Percentiles rank a stretch among this genome's conserved stretches.
These are phyloP conservation scores for Ogataea philodendri DNA, from an alignment of 805 yeast genomes.

Conservation along the genomic window DNA sequence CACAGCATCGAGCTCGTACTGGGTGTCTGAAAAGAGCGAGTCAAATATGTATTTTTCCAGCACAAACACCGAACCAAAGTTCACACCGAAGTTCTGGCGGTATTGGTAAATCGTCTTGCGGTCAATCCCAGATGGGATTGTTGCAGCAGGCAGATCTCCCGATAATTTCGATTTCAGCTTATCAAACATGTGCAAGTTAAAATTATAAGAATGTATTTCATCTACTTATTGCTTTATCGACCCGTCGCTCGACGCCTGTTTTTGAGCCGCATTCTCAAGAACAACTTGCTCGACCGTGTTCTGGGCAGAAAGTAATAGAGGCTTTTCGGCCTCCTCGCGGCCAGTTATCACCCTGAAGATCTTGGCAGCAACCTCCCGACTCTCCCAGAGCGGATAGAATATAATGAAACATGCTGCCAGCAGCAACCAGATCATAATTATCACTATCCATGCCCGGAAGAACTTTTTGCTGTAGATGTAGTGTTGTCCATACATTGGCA, in stretches of 20 bases:
- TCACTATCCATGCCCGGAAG: constrained; percentile 36
- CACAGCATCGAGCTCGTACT: constrained; percentile 74
- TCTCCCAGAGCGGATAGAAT: constrained; percentile 36
- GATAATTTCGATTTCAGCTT: constrained; percentile 17
- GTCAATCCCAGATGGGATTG: constrained; percentile 33
- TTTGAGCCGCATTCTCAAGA: constrained; percentile 2
- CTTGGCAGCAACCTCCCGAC: constrained; percentile 25
- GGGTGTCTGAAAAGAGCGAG: constrained; percentile 56
- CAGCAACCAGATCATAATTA: constrained; percentile 36
- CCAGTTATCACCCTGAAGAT: constrained; percentile 20
- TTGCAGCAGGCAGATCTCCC: constrained; percentile 37
- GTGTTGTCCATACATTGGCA: constrained; percentile 34
- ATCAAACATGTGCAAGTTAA: constrained; percentile 15
- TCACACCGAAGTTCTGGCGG: constrained; percentile 76
- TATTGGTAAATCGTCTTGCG: constrained; percentile 51
- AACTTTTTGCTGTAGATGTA: constrained; percentile 33
- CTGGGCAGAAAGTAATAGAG: constrained; percentile 19
- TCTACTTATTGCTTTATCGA: constrained; percentile 6
- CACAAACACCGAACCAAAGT: constrained; percentile 78
- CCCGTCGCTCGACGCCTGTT: constrained; percentile 9
- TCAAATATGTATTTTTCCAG: constrained; percentile 78
- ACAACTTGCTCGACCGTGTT: constrained; percentile 10
- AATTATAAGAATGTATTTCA: no score
- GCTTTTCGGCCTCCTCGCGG: constrained; percentile 16
- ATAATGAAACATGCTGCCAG: constrained; percentile 33